phyloP scores from a whole-genome alignment of 2,329 filamentous ascomycete species.

The Microdochium trichocladiopsis region DNA sequence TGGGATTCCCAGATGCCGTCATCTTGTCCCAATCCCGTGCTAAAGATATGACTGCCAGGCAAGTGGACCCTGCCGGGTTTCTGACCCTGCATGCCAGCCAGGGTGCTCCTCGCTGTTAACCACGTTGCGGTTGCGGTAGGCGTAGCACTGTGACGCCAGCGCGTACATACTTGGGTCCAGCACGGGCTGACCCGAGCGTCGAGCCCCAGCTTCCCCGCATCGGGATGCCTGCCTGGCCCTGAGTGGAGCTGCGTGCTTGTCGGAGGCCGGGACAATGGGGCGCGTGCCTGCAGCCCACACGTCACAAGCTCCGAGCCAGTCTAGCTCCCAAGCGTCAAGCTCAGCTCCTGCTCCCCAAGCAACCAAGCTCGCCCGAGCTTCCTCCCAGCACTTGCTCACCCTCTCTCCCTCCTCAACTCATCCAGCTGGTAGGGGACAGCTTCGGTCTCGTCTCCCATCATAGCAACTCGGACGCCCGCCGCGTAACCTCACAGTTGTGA shows the following conservation, averaged over 20 bases:
- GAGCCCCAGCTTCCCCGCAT: background rate
- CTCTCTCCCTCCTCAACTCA: background rate
- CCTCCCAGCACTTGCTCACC: background rate
- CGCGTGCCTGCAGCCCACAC: conserved; percentile 1
- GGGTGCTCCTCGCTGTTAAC: too few relatives aligned
- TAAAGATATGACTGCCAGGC: too few relatives aligned
- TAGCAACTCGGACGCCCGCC: background rate
- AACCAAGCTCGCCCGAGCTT: background rate
- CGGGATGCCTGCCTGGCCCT: too few relatives aligned
- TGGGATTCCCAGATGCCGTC: too few relatives aligned
- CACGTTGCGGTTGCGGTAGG: too few relatives aligned
- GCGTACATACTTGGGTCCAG: background rate
- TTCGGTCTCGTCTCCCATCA: too few relatives aligned
- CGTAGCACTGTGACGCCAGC: too few relatives aligned
- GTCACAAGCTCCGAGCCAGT: background rate
- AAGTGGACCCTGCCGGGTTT: too few relatives aligned
- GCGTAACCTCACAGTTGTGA: background rate
- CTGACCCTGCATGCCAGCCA: too few relatives aligned
- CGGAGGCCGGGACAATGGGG: background rate
- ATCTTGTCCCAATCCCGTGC: too few relatives aligned
- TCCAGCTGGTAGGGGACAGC: too few relatives aligned
- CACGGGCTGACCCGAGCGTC: background rate
- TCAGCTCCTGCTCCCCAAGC: background rate
- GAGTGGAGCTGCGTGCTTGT: background rate
- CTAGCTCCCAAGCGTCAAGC: too few relatives aligned